phyloP scores from a whole-genome alignment of 2,329 filamentous ascomycete genomes.

The Didymella exigua region DNA sequence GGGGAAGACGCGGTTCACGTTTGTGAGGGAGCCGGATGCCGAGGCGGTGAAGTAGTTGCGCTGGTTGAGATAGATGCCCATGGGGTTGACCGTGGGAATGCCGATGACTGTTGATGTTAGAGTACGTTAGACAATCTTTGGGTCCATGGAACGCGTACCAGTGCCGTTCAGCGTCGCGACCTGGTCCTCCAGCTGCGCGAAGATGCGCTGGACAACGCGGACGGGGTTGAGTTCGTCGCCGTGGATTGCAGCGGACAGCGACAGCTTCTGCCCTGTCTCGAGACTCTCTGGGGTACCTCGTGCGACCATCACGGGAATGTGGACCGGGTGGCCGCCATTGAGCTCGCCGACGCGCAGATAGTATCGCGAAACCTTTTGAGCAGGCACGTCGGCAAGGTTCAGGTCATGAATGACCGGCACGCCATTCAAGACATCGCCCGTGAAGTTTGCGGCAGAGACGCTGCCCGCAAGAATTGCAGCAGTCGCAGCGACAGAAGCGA shows the following conservation, averaged over 20 bases:
- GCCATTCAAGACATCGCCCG: slow-evolving; percentile 42
- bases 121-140: too few species aligned
- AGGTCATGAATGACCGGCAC: slow-evolving; percentile 41
- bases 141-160: slow-evolving; percentile 23
- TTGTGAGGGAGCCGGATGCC: slow-evolving; percentile 37
- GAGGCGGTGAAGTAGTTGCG: slow-evolving; percentile 47
- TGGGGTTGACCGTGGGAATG: slow-evolving; percentile 48
- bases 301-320: slow-evolving; percentile 48
- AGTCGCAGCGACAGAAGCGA: slow-evolving; percentile 25
- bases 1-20: slow-evolving; percentile 47
- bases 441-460: slow-evolving; percentile 34
- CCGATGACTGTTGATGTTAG: slow-evolving; percentile 41
- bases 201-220: slow-evolving; percentile 46
- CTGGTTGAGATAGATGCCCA: slow-evolving; percentile 49
- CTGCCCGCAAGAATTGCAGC: slow-evolving; percentile 25
- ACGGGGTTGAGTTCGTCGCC: slow-evolving; percentile 50
- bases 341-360: slow-evolving; percentile 48
- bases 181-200: slow-evolving; percentile 38
- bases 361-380: slow-evolving; percentile 45
- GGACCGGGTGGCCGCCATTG: slow-evolving; percentile 47
- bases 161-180: slow-evolving; percentile 45
- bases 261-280: slow-evolving; percentile 45
- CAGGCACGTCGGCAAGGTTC: slow-evolving; percentile 45
- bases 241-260: slow-evolving; percentile 47
- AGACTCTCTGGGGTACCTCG: slow-evolving; percentile 46